A percentile compares a stretch with the other conserved stretches of the same genome.
phyloP scores from a whole-genome alignment of 2,329 filamentous ascomycete genomes.

The Dactylonectria macrodidyma region DNA sequence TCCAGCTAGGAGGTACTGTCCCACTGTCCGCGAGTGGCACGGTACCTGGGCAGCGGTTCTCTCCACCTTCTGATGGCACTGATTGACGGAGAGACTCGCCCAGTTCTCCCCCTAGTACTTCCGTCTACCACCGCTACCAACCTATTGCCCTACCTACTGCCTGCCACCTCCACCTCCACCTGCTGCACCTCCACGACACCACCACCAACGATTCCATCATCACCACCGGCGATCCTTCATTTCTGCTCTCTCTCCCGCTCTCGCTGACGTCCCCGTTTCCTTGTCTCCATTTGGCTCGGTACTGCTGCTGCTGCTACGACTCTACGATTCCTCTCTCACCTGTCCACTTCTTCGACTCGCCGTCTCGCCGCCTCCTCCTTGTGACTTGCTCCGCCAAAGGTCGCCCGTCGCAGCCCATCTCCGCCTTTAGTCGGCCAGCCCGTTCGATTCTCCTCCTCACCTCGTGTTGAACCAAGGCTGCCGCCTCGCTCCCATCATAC shows the following conservation, averaged over 20 bases:
- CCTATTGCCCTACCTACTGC: conserved; percentile 10
- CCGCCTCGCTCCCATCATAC: not conserved
- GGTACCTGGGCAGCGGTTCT: conserved; percentile 18
- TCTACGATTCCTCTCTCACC: not conserved
- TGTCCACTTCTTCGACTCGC: conserved; percentile 1
- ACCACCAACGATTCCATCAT: conserved; percentile 28
- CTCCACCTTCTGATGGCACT: conserved; percentile 17
- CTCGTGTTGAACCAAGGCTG: conserved; percentile 10
- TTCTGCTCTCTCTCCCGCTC: conserved; percentile 10
- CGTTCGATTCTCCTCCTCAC: not conserved
- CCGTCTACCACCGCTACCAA: conserved; percentile 19
- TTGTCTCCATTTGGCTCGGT: conserved; percentile 2
- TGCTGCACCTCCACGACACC: conserved; percentile 28
- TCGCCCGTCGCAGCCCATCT: conserved; percentile 22
- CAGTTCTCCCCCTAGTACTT: conserved; percentile 24
- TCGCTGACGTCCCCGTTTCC: not conserved
- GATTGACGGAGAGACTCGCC: conserved; percentile 12
- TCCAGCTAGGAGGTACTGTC: conserved; percentile 22
- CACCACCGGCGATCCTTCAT: conserved; percentile 26
- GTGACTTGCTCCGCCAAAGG: conserved; percentile 13
- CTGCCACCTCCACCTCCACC: conserved; percentile 23
- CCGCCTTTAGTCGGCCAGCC: conserved; percentile 12
- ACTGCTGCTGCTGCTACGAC: conserved; percentile 6
- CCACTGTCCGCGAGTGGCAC: conserved; percentile 21
- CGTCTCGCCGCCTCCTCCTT: conserved; percentile 1